Evolutionary conservation across 345 rosid species (phyloP), one percentile per base, ranked within the genome.

Genomic region (Linum usitatissimum): DNA sequence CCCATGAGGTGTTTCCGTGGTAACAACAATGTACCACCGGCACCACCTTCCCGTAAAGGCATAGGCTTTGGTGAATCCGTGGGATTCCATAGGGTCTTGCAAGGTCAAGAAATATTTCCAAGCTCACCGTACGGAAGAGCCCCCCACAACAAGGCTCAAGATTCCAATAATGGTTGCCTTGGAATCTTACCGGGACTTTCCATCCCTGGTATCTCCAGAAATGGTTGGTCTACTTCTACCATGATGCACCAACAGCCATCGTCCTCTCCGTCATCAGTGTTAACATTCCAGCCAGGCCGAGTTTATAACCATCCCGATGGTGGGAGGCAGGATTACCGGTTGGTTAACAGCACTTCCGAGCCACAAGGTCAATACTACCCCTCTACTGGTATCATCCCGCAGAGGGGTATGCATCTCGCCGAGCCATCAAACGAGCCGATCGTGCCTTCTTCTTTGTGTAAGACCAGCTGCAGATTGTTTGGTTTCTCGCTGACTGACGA

Each of bases 71-170:
- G 81, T 65, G 91, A 87, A 75, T 81, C 89, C 68, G 71, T 71
- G 55, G 75, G 79, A 73, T 87, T 81, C 81, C 88, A 75, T 67
- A 80, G 87, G 89, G 99, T 90, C 90, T 87, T 93, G 86, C 96
- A 90, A 93, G 96, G 99, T 93, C 99, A 90, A 93, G 97, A 90
- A 87, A 87, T 82, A 65, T 80, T 75, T 76, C 73, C 83, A 18
- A 67, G 72, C 65, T 73, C 79, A 30, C 68, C 83, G 23, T 78
- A 63, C 69, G 70, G 73, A 31, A 63, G 77, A 67, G 75, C 65
- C 60, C 30, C 64, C 6, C 9, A 61, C 31, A 66, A 60, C 12
- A 82, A 77, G 76, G 74, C 77, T 66, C 66, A 19, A 55, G 70
- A 72, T 23, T 23, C 28, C 45, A 34, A 34, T 31, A 80, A 76